Evolutionary conservation across 169 alveolate species (phyloP).

Genomic region (Cyclospora cayetanensis): DNA sequence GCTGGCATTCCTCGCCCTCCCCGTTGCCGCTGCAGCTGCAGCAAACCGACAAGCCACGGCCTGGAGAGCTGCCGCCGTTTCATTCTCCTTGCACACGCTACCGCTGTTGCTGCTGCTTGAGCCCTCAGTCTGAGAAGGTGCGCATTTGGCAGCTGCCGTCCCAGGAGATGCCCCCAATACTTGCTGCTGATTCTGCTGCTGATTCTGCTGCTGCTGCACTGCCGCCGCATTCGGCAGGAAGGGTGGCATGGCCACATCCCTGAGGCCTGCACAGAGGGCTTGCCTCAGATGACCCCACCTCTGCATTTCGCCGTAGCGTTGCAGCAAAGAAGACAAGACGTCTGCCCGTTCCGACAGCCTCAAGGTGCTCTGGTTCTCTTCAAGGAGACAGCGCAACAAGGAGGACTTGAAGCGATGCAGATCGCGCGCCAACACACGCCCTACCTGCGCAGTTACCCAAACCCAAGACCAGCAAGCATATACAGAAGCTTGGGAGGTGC

Average conservation of each 20-base stretch:
- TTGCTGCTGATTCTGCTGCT: constrained; percentile 19
- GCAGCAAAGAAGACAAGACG: background rate
- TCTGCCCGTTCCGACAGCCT: constrained; percentile 41
- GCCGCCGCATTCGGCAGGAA: constrained; percentile 18
- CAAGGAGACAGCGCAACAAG: constrained; percentile 29
- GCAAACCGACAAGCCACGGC: constrained; percentile 4
- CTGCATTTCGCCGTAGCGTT: constrained; percentile 55
- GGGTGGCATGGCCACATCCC: constrained; percentile 41
- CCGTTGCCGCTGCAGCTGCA: constrained; percentile 20
- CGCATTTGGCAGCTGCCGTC: background rate
- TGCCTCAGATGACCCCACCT: constrained; percentile 63
- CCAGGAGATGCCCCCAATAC: background rate
- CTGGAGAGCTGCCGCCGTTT: background rate
- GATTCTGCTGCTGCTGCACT: constrained; percentile 19
- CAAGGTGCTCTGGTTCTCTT: constrained; percentile 65
- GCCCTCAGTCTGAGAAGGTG: background rate
- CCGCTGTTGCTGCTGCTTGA: background rate
- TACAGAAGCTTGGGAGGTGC: no score
- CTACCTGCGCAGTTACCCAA: constrained; percentile 22
- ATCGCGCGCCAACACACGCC: constrained; percentile 58
- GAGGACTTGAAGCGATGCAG: constrained; percentile 27
- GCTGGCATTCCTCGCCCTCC: background rate
- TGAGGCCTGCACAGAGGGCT: constrained; percentile 11
- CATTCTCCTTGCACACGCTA: background rate
- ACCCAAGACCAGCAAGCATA: background rate